Evolutionary conservation across 805 yeast species (phyloP), one percentile per base, ranked within the genome.

Genomic region (Brettanomyces sp.): DNA sequence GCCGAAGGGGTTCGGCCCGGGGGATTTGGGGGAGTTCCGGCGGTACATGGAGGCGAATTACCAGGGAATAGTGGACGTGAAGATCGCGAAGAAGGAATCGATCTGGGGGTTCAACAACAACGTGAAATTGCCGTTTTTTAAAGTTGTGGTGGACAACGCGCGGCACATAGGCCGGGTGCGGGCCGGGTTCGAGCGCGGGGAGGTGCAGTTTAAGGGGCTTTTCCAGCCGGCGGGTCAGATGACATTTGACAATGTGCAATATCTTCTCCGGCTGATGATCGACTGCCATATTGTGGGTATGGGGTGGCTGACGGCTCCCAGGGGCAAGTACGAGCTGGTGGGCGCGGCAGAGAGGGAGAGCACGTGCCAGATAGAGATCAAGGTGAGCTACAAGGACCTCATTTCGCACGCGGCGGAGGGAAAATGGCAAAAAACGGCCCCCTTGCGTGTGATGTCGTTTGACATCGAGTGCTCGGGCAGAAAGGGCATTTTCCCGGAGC

Each of bases 401-500:
- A 61, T 86, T 0, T 73, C 95, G 1, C 98, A 88, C 61, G 74
- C 88, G 1, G 75, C 96, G 0, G 98, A 91, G 59, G 97, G 96
- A 4, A 89, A 90, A 49, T 95, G 95, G 90, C 76, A 88, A 34
- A 83, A 80, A 53, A 82, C 85, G 68, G 98, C 99, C 1, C 99
- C 99, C 0, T 71, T 93, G 49, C 82, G 99, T 57, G 81, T 93
- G 42, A 69, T 93, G 53, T 89, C 97, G 9, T 91, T 93, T 63
- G 99, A 93, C 72, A 93, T 93, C 50, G 99, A 93, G 65, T 93
- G 99, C 74, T 93, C 99, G 3, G 99, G 99, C 40, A 79, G 99
- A 65, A 85, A 87, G 52, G 99, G 99, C 45, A 76, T 93, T 11
- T 93, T 93, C 63, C 99, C 99, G 1, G 99, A 93, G 59, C 83